Evolutionary conservation across 2,329 filamentous ascomycete species (phyloP).

Genomic region (Trichoderma pleuroti): DNA sequence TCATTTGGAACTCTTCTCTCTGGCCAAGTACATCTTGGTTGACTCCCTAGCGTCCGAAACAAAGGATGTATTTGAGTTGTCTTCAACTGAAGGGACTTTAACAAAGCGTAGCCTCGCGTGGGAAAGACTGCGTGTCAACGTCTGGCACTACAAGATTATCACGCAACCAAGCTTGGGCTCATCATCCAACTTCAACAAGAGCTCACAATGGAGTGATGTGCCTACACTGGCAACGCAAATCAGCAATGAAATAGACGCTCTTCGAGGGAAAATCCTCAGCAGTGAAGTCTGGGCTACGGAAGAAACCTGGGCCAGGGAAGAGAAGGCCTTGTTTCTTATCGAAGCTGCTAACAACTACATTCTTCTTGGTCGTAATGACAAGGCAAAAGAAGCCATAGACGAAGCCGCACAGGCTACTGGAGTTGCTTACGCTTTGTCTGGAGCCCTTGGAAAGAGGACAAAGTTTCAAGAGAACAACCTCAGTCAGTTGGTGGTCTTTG

Average conservation of each 20-base stretch:
- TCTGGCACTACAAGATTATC: constrained; percentile 62
- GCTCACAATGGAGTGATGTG: constrained; percentile 57
- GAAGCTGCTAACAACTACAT: constrained; percentile 82
- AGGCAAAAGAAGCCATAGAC: constrained; percentile 68
- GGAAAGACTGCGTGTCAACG: constrained; percentile 67
- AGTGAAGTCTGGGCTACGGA: constrained; percentile 37
- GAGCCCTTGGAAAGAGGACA: constrained; percentile 80
- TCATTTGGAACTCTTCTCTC: constrained; percentile 74
- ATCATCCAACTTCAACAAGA: constrained; percentile 54
- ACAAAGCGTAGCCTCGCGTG: constrained; percentile 52
- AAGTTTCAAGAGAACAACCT: constrained; percentile 74
- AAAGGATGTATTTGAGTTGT: constrained; percentile 27
- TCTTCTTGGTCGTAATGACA: constrained; percentile 75
- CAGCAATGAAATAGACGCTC: constrained; percentile 39
- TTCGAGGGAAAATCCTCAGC: constrained; percentile 39
- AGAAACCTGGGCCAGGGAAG: constrained; percentile 42
- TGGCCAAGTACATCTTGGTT: constrained; percentile 57
- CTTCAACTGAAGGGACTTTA: constrained; percentile 36
- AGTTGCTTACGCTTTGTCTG: constrained; percentile 79
- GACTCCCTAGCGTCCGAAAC: constrained; percentile 24
- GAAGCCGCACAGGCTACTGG: constrained; percentile 63
- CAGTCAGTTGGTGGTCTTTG: constrained; percentile 88
- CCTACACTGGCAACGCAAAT: constrained; percentile 53
- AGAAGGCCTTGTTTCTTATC: constrained; percentile 68
- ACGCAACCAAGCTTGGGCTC: constrained; percentile 54